phyloP scores from a whole-genome alignment of 495 filamentous ascomycete species.

The Durotheca rogersii region DNA sequence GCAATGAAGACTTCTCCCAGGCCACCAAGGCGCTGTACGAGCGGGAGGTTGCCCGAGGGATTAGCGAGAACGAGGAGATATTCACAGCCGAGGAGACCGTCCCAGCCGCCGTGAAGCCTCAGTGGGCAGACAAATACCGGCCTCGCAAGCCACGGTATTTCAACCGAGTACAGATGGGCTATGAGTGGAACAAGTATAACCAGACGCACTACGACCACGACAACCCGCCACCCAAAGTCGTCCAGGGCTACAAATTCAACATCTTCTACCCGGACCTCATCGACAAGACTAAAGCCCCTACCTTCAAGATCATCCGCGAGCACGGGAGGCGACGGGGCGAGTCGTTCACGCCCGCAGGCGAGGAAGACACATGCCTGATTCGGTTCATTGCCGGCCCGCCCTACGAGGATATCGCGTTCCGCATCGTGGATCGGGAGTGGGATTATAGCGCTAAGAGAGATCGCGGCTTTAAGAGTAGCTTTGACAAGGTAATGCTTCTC shows the following conservation, averaged over 20 bases:
- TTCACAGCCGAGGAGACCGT: conserved; percentile 90
- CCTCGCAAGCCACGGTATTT: conserved; percentile 96
- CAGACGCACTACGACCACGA: conserved; percentile 99
- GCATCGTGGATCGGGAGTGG: conserved; percentile 99
- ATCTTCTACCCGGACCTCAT: conserved; percentile 99
- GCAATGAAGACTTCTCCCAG: conserved; percentile 85
- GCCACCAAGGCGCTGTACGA: conserved; percentile 91
- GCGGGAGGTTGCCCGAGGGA: conserved; percentile 86
- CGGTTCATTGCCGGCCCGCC: conserved; percentile 93
- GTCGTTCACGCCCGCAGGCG: conserved; percentile 91
- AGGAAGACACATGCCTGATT: conserved; percentile 96
- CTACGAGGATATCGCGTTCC: conserved; percentile 96
- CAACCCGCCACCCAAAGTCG: conserved; percentile 95
- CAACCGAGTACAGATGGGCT: conserved; percentile 98
- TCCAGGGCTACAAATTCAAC: conserved; percentile 99
- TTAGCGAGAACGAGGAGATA: conserved; percentile 93
- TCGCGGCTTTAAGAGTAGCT: conserved; percentile 91
- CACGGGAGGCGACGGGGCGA: conserved; percentile 84
- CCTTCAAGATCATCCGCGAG: conserved; percentile 92
- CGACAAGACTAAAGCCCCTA: conserved; percentile 90
- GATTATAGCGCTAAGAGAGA: conserved; percentile 96
- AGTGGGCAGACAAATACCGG: conserved; percentile 88
- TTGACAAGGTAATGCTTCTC: conserved; percentile 99
- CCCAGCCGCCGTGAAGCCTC: conserved; percentile 59
- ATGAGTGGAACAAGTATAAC: conserved; percentile 99